These are phyloP conservation scores for Hanseniaspora vineae DNA, from an alignment of 805 yeast genomes.

Conservation along the genomic window DNA sequence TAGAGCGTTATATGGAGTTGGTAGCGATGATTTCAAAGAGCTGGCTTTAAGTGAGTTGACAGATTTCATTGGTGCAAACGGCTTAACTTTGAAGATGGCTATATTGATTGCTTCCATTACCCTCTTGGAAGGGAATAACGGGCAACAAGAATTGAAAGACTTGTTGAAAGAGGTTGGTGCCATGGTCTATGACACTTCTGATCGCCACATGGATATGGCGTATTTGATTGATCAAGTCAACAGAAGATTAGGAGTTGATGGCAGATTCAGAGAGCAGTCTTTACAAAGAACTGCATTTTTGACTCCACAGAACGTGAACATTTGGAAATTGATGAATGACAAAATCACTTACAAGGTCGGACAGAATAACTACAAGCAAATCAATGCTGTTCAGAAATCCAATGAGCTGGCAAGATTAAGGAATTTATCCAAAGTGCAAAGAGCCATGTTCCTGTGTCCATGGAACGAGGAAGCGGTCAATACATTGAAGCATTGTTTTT, in stretches of 20 bases:
- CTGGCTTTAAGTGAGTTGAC: slow-evolving; percentile 80
- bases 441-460: slow-evolving; percentile 58
- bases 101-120: neutral
- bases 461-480: slow-evolving; percentile 25
- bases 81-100: slow-evolving; percentile 67
- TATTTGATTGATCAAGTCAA: slow-evolving; percentile 34
- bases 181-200: slow-evolving; percentile 13
- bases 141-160: slow-evolving; percentile 36
- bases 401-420: slow-evolving; percentile 35
- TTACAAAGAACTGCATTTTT: slow-evolving; percentile 66
- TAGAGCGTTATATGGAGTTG: slow-evolving; percentile 67
- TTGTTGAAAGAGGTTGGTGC: slow-evolving; percentile 53
- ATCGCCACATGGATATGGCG: slow-evolving; percentile 11
- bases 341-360: slow-evolving; percentile 50
- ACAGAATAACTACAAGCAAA: slow-evolving; percentile 33
- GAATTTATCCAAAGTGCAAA: slow-evolving; percentile 42
- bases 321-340: slow-evolving; percentile 57
- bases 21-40: slow-evolving; percentile 62
- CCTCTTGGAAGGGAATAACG: neutral
- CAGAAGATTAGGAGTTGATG: slow-evolving; percentile 23
- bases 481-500: slow-evolving; percentile 21
- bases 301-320: slow-evolving; percentile 54
- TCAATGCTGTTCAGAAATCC: slow-evolving; percentile 30
- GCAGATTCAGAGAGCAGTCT: slow-evolving; percentile 9
- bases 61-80: slow-evolving; percentile 46